phyloP scores from a whole-genome alignment of 306 rosid genomes.

The Erythrophleum fordii region DNA sequence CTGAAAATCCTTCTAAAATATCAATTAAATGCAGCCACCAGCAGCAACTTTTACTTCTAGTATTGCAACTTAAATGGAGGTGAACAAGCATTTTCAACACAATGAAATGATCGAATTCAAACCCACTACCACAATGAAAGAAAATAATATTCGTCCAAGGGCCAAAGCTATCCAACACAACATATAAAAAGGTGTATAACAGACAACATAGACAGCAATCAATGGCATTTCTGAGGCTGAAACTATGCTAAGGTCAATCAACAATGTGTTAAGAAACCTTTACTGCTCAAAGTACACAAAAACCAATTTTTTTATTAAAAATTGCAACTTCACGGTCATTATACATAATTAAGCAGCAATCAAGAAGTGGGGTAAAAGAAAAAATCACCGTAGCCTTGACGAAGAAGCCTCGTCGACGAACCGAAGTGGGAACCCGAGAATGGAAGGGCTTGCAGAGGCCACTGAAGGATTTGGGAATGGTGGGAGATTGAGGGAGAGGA shows the following conservation, averaged over 20 bases:
- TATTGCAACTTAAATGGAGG: not conserved
- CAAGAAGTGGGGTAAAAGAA: not conserved
- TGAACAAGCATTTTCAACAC: not conserved
- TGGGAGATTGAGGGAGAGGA: constrained; percentile 45
- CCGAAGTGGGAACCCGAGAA: constrained; percentile 50
- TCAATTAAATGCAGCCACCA: not conserved
- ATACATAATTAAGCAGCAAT: not conserved
- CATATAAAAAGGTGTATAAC: not conserved
- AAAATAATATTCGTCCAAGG: not conserved
- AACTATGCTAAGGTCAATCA: constrained; percentile 8
- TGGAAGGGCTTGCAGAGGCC: constrained; percentile 70
- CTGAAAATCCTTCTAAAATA: not conserved
- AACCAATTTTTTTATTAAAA: not conserved
- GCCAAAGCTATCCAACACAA: not conserved
- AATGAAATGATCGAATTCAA: not conserved
- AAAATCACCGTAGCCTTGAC: constrained; percentile 70
- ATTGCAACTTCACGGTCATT: constrained; percentile 27
- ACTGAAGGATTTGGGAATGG: constrained; percentile 65
- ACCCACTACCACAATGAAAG: not conserved
- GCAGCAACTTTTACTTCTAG: constrained; percentile 2
- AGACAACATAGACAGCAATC: not conserved
- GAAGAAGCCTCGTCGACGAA: constrained; percentile 58
- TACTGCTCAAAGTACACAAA: not conserved
- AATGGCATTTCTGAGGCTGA: not conserved
- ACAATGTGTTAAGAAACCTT: not conserved